A percentile compares a stretch with the other conserved stretches of the same genome.
Conservation (phyloP, 495 filamentous ascomycete species). For the Chaetomium tenue region DNA sequence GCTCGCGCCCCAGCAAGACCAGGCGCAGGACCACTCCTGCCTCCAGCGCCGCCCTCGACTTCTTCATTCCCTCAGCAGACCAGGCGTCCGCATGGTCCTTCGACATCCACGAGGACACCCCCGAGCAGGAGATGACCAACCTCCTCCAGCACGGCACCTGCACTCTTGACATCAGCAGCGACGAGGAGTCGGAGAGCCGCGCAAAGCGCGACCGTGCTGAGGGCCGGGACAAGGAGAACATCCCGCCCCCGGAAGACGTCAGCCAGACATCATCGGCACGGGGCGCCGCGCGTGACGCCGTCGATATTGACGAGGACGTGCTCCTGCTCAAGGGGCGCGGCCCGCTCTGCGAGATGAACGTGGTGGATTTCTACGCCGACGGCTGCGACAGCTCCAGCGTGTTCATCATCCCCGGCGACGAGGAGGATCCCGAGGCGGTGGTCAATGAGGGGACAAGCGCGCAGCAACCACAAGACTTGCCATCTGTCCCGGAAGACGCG, state of each 20-base stretch:
- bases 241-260: conserved; percentile 66
- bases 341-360: conserved; percentile 68
- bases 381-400: conserved; percentile 63
- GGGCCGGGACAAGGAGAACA: conserved; percentile 83
- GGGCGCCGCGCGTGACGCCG: conserved; percentile 17
- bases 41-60: conserved; percentile 14
- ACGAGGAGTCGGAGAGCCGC: conserved; percentile 58
- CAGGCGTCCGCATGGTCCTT: conserved; percentile 77
- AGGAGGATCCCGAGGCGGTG: conserved; percentile 42
- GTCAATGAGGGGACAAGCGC: background rate
- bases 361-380: conserved; percentile 68
- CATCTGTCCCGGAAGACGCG: conserved; percentile 11
- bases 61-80: conserved; percentile 41
- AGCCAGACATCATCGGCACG: conserved; percentile 45
- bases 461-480: conserved; percentile 24
- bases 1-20: conserved; percentile 24
- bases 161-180: conserved; percentile 78
- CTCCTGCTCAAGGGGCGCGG: conserved; percentile 55
- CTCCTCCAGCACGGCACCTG: conserved; percentile 85
- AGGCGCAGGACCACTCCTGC: conserved; percentile 3
- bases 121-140: conserved; percentile 84
- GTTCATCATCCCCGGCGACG: conserved; percentile 58
- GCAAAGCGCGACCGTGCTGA: conserved; percentile 55
- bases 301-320: conserved; percentile 44
- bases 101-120: conserved; percentile 89